phyloP scores from a whole-genome alignment of 495 filamentous ascomycete species.

The Xylaria cubensis region DNA sequence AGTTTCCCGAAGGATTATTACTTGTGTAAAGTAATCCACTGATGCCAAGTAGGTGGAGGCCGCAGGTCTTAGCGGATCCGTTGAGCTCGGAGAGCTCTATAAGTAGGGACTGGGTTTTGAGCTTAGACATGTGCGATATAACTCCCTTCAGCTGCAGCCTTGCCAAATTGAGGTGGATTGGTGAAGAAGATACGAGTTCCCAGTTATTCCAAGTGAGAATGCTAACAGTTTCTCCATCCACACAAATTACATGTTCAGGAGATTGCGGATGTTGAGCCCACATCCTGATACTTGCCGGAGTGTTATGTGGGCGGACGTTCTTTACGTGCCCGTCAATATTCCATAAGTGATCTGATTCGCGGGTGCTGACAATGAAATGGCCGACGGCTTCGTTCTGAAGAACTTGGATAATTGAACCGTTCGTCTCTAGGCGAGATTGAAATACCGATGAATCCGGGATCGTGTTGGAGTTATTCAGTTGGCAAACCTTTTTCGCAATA shows the following conservation, averaged over 20 bases:
- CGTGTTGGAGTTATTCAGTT: neutral
- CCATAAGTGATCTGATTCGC: neutral
- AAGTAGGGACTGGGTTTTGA: conserved; percentile 32
- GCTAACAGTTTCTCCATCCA: conserved; percentile 37
- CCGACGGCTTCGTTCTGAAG: neutral
- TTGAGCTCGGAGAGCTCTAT: conserved; percentile 38
- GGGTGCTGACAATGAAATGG: neutral
- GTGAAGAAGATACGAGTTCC: neutral
- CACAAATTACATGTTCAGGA: conserved; percentile 31
- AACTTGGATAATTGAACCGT: neutral
- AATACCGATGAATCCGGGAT: neutral
- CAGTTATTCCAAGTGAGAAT: neutral
- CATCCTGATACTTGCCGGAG: neutral
- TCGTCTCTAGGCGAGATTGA: neutral
- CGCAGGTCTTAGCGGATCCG: conserved; percentile 26
- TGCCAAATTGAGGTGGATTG: neutral
- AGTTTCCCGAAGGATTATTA: conserved; percentile 20
- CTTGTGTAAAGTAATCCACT: neutral
- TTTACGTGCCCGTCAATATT: neutral
- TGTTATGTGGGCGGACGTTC: neutral
- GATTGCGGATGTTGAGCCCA: neutral
- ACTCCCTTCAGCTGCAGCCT: neutral
- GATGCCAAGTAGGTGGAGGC: neutral
- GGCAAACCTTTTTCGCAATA: neutral
- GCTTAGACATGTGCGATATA: conserved; percentile 24